Evolutionary conservation across 1,284 basidiomycete species (phyloP), one percentile per base, ranked within the genome.

Genomic region (Phellinidium pouzarii): DNA sequence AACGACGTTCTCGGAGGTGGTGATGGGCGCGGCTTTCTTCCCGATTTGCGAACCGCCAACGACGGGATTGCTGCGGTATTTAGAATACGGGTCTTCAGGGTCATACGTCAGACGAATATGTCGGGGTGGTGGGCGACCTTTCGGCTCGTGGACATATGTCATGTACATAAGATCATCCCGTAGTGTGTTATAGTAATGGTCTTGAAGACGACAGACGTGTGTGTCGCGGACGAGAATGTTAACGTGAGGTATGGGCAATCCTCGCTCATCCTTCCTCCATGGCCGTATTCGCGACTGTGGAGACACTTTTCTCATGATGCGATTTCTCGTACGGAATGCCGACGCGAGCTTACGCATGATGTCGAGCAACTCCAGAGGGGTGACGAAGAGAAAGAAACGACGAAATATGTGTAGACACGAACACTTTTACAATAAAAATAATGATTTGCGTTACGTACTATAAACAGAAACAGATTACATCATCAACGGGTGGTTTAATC

Each of bases 141-240:
- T 72, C 46, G 74, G 68, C 61, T 79, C 78, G 68, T 95, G 93
- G 55, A 84, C 76, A 74, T 96, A 97, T 47, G 89, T 90, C 81
- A 98, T 89, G 78, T 99, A 99, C 76, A 99, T 82, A 60, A 96
- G 73, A 71, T 97, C 82, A 62, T 92, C 85, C 20, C 84, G 79
- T 54, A 99, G 77, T 7, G 93, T 88, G 49, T 75, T 72, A 65
- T 88, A 68, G 73, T 96, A 98, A 73, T 97, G 91, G 59, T 93
- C 85, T 55, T 79, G 74, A 54, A 94, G 79, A 44, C 94, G 83
- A 61, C 79, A 87, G 55, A 80, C 75, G 45, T 89, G 84, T 43
- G 87, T 89, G 62, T 88, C 80, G 60, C 83, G 80, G 31, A 84
- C 69, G 61, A 80, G 58, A 59, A 85, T 62, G 54, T 76, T 72